phyloP scores from a whole-genome alignment of 805 yeast species.

The Kuraishia borneana region DNA sequence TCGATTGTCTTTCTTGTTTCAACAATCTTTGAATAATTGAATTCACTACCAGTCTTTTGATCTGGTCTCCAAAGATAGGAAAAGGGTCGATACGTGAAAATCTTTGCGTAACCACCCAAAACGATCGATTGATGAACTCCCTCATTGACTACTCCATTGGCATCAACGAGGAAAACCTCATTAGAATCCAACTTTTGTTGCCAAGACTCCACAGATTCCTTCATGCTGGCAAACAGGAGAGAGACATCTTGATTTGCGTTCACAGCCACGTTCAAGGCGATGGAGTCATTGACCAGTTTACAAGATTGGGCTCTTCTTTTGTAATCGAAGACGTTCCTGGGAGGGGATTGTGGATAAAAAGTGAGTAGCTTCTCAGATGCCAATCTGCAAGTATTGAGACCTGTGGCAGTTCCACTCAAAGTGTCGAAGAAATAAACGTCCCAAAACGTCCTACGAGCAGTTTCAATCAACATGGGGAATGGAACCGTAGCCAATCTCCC shows the following conservation, averaged over 20 bases:
- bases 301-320: constrained; percentile 34
- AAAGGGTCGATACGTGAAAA: constrained; percentile 44
- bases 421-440: constrained; percentile 41
- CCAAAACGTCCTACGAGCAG: constrained; percentile 34
- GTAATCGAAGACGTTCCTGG: constrained; percentile 29
- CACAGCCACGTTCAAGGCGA: constrained; percentile 33
- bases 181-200: constrained; percentile 35
- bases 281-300: constrained; percentile 37
- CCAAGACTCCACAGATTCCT: constrained; percentile 39
- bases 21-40: too few species aligned
- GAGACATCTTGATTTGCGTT: constrained; percentile 26
- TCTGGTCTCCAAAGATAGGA: constrained; percentile 38
- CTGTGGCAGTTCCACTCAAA: constrained; percentile 43
- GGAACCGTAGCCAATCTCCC: constrained; percentile 13
- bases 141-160: constrained; percentile 35
- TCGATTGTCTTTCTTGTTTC: constrained; percentile 44
- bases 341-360: constrained; percentile 26
- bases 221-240: constrained; percentile 19
- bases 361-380: constrained; percentile 23
- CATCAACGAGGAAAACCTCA: constrained; percentile 26
- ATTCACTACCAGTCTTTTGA: constrained; percentile 18
- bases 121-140: constrained; percentile 42
- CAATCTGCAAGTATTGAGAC: constrained; percentile 27
- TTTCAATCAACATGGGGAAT: constrained; percentile 7
- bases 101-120: constrained; percentile 37